Base-by-base conservation (phyloP, 2,329 filamentous ascomycete species). In the Tothia fuscella region DNA sequence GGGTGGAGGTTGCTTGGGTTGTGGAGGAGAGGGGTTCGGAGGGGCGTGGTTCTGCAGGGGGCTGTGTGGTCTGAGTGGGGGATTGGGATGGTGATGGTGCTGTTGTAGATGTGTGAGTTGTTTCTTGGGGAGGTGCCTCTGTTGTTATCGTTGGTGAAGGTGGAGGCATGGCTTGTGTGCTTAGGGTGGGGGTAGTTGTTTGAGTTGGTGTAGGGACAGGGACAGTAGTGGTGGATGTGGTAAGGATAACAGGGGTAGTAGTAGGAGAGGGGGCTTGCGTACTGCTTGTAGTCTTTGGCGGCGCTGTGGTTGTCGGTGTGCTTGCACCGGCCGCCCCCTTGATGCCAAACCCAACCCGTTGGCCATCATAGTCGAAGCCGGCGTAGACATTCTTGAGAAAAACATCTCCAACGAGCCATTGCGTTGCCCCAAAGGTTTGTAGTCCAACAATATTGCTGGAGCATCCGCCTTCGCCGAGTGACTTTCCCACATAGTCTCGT, bases 371-470 rank as follows among this genome's bases (percentile, higher is more conserved):
- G 57, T 94, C 87, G 56, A 93, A 93, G 19, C 91, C 79, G 2
- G 76, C 69, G 56, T 93, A 93, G 13, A 93, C 86, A 51, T 93
- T 93, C 65, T 93, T 93, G 47, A 94, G 62, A 52, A 93, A 93
- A 1, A 81, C 75, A 49, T 87, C 86, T 2, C 87, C 87, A 1
- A 93, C 61, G n/a, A 94, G 67, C 85, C 86, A 93, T 21, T 77
- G 62, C 25, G 63, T 56, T 51, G 51, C 68, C 1, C 68, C 62
- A 35, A 85, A 78, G 12, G 83, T 75, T 54, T 80, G 72, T 20
- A 76, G 70, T 2, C 81, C 82, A 41, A 86, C 79, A 26, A 93
- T 74, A 51, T 83, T 87, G 56, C 82, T 88, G 14, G 74, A 50
- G 48, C 73, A 77, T 2, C 55, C 55, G 32, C 14, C 13, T 2